Evolutionary conservation across 805 yeast genomes (phyloP), one percentile per base, ranked within the genome.

Genomic region (Saccharomycopsis schoenii): DNA sequence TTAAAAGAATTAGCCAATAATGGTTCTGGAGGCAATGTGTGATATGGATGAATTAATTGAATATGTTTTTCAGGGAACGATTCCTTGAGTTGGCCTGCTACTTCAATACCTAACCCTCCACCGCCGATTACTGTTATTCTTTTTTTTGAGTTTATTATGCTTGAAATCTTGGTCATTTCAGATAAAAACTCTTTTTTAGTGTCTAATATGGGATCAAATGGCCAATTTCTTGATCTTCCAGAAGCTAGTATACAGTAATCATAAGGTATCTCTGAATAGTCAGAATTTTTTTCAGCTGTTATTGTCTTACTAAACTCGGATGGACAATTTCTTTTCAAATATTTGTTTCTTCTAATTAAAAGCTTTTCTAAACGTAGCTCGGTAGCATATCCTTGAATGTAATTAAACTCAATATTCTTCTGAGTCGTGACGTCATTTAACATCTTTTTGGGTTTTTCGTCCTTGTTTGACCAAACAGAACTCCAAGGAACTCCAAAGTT

Each of bases 201-300:
- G 55, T 64, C 66, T 0, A 78, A 82, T n/a, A 71, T 66, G 2
- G 84, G 85, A 41, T 81, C 80, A 42, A 79, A 76, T 14, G 85
- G 85, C 83, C 83, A 80, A 51, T 71, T 70, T 62, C 85, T 70
- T 58, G 80, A 72, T 67, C 84, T 71, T 1, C 85, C 85, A 1
- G 80, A 69, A 4, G 83, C 81, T 58, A 74, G 67, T 11, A 81
- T 70, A 21, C 75, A 77, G 64, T 78, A 80, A 64, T 81, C 82
- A 67, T 80, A 81, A 0, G 60, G 61, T 1, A 58, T 9, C 14
- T 34, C 17, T 8, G 34, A 12, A 39, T 5, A 1, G 4, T 29
- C 12, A 15, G 42, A 14, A 10, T 29, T 37, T 15, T 19, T 50
- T 8, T 14, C 21, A 12, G 11, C 10, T 2, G 24, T 24, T 8